Percentiles rank a stretch among this genome's conserved stretches.
These are phyloP conservation scores for Penicillium frequentans DNA, from an alignment of 2,329 filamentous ascomycete genomes.

Conservation along the genomic window DNA sequence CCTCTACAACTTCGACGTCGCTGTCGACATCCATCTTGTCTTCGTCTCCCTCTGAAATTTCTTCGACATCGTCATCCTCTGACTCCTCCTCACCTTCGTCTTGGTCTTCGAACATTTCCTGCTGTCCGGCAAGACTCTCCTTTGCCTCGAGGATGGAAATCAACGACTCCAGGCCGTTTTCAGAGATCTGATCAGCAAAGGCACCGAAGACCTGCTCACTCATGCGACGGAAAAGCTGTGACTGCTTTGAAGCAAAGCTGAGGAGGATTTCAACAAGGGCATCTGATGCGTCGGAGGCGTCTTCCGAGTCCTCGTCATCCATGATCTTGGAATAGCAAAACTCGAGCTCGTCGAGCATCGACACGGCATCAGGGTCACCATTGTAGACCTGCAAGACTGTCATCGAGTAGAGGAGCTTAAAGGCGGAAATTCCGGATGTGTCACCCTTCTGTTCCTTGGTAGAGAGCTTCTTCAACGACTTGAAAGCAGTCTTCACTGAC, in stretches of 20 bases:
- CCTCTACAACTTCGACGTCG: slow-evolving; percentile 43
- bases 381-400: slow-evolving; percentile 88
- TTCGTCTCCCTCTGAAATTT: slow-evolving; percentile 24
- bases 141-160: slow-evolving; percentile 68
- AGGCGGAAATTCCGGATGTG: slow-evolving; percentile 54
- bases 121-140: slow-evolving; percentile 80
- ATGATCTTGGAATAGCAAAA: slow-evolving; percentile 68
- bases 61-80: slow-evolving; percentile 44
- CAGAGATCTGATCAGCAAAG: slow-evolving; percentile 74
- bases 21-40: slow-evolving; percentile 49
- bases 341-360: slow-evolving; percentile 78
- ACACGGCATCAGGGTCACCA: slow-evolving; percentile 80
- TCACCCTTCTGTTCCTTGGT: slow-evolving; percentile 50
- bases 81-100: slow-evolving; percentile 32
- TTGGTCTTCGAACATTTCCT: slow-evolving; percentile 77
- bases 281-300: slow-evolving; percentile 58
- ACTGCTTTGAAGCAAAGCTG: slow-evolving; percentile 84
- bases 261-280: slow-evolving; percentile 83
- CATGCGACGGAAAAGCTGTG: slow-evolving; percentile 79
- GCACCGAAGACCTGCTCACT: slow-evolving; percentile 84
- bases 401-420: slow-evolving; percentile 79
- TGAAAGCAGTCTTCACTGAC: slow-evolving; percentile 44
- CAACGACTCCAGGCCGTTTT: slow-evolving; percentile 67
- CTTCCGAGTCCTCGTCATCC: slow-evolving; percentile 52
- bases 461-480: slow-evolving; percentile 38